Base-by-base conservation (phyloP, 768 basidiomycete species). In the Agaricus subrufescens region DNA sequence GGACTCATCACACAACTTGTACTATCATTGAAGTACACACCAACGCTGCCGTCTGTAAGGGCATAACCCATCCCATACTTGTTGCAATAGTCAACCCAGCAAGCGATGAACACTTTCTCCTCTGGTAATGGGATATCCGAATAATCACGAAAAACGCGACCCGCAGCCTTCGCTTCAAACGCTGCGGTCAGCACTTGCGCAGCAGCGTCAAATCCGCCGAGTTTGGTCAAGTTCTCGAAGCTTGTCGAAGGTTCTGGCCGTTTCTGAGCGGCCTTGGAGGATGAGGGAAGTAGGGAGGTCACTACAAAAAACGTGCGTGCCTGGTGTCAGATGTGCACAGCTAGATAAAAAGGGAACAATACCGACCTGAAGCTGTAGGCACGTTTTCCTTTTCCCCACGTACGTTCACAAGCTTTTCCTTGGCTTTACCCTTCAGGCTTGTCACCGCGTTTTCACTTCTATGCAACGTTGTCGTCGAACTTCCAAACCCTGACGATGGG, bases 1-100 rank as follows among this genome's bases (percentile, higher is more conserved):
- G 96, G 85, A 39, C 91, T 83, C 60, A 98, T 73, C 31, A 97
- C 82, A 60, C 97, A 67, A 30, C 82, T 88, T 14, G 94, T 92
- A 66, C 89, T 93, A 68, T 99, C 97, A 64, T 98, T 98, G 75
- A 97, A 99, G 71, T 98, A 87, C 23, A 98, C 92, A 4, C 94
- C 93, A 46, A 98, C 87, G 23, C 90, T 89, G 3, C 96, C 94
- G 65, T 99, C 94, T 19, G 94, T 96, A 65, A 98, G 75, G 3
- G 94, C 93, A 69, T 97, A 98, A 1, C 96, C 97, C 91, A 98
- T 98, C n/a, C 96, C 97, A 71, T 98, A 99, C 77, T 98, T 98
- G 71, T 94, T 92, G 68, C 93, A 96, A 67, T 98, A 98, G 69
- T 98, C 97, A 42, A 98, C 89, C 97, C 97, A 98, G n/a, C 91